phyloP scores from a whole-genome alignment of 805 yeast genomes.

The Starmerella powellii region DNA sequence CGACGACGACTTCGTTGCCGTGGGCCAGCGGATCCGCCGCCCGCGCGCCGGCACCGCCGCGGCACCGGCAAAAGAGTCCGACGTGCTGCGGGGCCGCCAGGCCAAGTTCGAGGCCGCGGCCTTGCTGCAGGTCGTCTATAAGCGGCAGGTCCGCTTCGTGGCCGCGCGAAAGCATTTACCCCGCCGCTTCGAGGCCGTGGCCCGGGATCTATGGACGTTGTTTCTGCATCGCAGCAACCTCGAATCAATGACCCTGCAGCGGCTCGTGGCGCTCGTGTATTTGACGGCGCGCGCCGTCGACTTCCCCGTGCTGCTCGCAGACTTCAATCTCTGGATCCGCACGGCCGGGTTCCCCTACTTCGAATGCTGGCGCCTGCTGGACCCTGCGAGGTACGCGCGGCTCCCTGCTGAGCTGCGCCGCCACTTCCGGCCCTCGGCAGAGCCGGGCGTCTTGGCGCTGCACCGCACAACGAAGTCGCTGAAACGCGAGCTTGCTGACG shows the following conservation, averaged over 20 bases:
- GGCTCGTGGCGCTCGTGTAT: slow-evolving; percentile 12
- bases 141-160: slow-evolving; percentile 11
- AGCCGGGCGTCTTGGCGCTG: slow-evolving; percentile 5
- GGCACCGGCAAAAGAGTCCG: neutral
- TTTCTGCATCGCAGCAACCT: slow-evolving; percentile 6
- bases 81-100: slow-evolving; percentile 7
- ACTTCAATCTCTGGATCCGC: slow-evolving; percentile 13
- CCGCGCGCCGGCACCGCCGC: neutral
- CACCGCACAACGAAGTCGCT: slow-evolving; percentile 2
- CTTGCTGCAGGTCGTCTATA: slow-evolving; percentile 12
- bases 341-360: slow-evolving; percentile 9
- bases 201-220: slow-evolving; percentile 14
- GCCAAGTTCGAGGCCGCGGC: slow-evolving; percentile 3
- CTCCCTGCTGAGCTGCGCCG: slow-evolving; percentile 10
- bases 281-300: slow-evolving; percentile 8
- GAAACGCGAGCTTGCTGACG: neutral
- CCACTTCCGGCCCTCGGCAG: slow-evolving; percentile 6
- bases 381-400: neutral
- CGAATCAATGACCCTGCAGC: slow-evolving; percentile 4
- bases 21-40: slow-evolving; percentile 23
- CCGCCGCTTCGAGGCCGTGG: slow-evolving; percentile 2
- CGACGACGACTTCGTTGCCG: slow-evolving; percentile 29
- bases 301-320: slow-evolving; percentile 9
- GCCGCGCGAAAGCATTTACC: slow-evolving; percentile 1
- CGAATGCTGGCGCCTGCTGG: slow-evolving; percentile 5